Percentiles rank a stretch among this genome's conserved stretches.
Evolutionary conservation across 2,329 filamentous ascomycete genomes (phyloP).

Genomic region (Scedosporium aurantiacum): DNA sequence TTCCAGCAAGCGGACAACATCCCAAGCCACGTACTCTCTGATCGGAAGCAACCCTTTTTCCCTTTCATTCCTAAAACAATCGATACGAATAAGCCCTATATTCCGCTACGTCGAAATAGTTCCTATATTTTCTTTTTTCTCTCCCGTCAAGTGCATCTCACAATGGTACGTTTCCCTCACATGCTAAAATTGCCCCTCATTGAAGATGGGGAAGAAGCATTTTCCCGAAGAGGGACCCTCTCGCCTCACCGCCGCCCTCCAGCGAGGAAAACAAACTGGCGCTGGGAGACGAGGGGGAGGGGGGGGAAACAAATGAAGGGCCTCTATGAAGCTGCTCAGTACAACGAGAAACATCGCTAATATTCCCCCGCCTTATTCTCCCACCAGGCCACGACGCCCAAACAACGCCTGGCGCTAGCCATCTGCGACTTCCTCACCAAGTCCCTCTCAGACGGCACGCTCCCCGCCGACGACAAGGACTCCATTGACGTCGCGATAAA

Average conservation of each 20-base stretch:
- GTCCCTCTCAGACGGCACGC: constrained; percentile 77
- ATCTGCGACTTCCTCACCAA: constrained; percentile 90
- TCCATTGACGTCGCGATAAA: constrained; percentile 88
- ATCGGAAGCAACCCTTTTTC: neutral
- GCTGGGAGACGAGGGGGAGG: neutral
- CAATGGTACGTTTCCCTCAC: constrained; percentile 1
- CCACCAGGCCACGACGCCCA: constrained; percentile 29
- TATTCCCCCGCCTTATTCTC: neutral
- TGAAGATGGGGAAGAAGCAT: neutral
- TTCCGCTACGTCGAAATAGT: neutral
- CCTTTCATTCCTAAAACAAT: neutral
- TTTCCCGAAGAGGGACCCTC: too few relatives aligned
- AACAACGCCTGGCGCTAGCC: constrained; percentile 87
- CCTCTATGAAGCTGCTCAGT: neutral
- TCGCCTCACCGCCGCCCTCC: too few relatives aligned
- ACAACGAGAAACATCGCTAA: neutral
- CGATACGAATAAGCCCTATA: neutral
- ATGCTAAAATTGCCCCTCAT: constrained; percentile 1
- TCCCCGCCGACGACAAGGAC: constrained; percentile 79
- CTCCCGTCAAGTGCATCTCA: neutral
- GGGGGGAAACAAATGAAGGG: neutral
- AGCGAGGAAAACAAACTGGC: too few relatives aligned
- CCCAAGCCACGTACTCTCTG: neutral
- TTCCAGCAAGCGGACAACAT: neutral
- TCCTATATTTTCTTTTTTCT: neutral